Evolutionary conservation across 2,329 filamentous ascomycete genomes (phyloP), one percentile per base, ranked within the genome.

Genomic region (Botryotinia convoluta): DNA sequence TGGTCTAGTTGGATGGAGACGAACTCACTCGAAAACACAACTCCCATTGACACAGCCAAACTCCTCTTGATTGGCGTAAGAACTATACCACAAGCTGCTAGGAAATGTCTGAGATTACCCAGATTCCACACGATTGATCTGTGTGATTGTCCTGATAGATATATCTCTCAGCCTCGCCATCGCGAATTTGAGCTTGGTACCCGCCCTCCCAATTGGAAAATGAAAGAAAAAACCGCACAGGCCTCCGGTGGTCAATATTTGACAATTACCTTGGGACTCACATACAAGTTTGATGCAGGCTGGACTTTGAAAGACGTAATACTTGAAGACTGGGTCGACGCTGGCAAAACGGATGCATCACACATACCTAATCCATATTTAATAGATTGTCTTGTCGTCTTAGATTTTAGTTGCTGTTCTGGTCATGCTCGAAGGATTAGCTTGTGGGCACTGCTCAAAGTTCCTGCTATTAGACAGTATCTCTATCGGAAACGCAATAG

Each of bases 241-340:
- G n/a, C 57, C 9, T 54, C 67, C 0, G 60, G 67, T 7, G 67
- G 60, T 4, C 26, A 54, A 22, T 63, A 73, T 18, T 18, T 63
- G 8, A 73, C 39, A 5, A 10, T 65, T 26, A 48, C 32, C 32
- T n/a, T 42, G 4, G 72, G 72, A n/a, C 12, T 57, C 16, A 74
- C 54, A 4, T 72, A 71, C 39, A 74, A 74, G 29, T 74, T 72
- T 45, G 65, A 74, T 44, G 37, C 73, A 20, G 69, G 69, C 20
- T 74, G 73, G 73, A 74, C 42, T 22, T 59, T 74, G 29, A 74
- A 74, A 72, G 73, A 74, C 32, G 69, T 62, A 7, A 72, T 74
- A 35, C 16, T 74, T 2, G 37, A 67, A 32, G 39, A 37, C 29
- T 74, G 62, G 73, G 22, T 69, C 1, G 29, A 72, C 18, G 57